Percentiles rank a stretch among this genome's conserved stretches.
Evolutionary conservation across 768 basidiomycete species (phyloP).

Genomic region (Phallus indusiatus): DNA sequence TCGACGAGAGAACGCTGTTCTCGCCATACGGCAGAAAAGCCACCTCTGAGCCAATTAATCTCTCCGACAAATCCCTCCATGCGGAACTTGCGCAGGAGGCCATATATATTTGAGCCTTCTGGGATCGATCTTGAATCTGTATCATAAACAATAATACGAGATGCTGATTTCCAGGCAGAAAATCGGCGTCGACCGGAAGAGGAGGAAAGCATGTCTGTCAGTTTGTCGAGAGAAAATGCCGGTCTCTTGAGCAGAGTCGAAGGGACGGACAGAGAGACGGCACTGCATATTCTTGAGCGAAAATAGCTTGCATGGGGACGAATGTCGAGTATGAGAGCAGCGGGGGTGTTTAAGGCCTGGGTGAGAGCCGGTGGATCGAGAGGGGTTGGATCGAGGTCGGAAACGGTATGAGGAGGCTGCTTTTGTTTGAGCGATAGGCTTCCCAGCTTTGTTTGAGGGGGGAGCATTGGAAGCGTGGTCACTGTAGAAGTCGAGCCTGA

Average conservation of each 20-base stretch:
- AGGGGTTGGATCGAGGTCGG: conserved; percentile 14
- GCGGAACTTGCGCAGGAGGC: conserved; percentile 68
- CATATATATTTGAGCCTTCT: conserved; percentile 59
- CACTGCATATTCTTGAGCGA: conserved; percentile 51
- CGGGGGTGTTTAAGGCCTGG: conserved; percentile 24
- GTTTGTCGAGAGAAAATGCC: conserved; percentile 67
- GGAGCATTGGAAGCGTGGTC: conserved; percentile 20
- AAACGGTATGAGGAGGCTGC: conserved; percentile 8
- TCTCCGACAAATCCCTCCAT: conserved; percentile 50
- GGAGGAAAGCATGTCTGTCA: conserved; percentile 74
- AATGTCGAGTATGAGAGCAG: conserved; percentile 74
- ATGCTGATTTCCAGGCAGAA: conserved; percentile 44
- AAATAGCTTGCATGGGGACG: conserved; percentile 71
- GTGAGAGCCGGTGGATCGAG: conserved; percentile 24
- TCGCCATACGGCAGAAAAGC: conserved; percentile 58
- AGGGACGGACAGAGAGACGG: conserved; percentile 84
- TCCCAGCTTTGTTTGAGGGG: conserved; percentile 15
- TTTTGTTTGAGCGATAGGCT: conserved; percentile 9
- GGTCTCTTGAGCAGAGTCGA: conserved; percentile 92
- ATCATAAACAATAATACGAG: conserved; percentile 76
- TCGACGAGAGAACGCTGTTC: conserved; percentile 33
- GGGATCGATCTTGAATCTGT: conserved; percentile 56
- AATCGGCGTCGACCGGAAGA: conserved; percentile 48
- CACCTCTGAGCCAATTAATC: conserved; percentile 74
- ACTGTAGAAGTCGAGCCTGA: conserved; percentile 4